Base-by-base conservation (phyloP, 2,329 filamentous ascomycete species). In the Monosporascus sp. region DNA sequence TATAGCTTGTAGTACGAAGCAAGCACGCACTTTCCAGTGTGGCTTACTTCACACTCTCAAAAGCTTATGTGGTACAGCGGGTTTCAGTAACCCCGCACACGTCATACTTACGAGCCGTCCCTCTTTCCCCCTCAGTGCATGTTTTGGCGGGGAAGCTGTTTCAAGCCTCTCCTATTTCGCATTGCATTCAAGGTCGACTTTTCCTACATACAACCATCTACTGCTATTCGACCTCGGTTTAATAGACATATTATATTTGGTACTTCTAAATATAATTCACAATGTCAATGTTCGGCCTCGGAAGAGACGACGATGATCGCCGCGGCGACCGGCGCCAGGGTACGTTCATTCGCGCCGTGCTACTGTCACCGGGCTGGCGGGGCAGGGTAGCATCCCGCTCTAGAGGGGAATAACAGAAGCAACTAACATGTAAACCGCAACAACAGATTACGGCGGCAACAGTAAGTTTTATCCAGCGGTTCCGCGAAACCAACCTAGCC, bases 381-480 rank as follows among this genome's bases (percentile, higher is more conserved):
- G 27, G 27, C 27, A 14, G 27, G 27, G 27, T 31, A 31, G 14
- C 27, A 31, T 31, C 27, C 27, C 27, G 4, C 27, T 14, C 27
- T 31, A 9, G 27, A 31, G 9, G 9, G 27, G 9, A 31, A 31
- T 31, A 31, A 31, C 24, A 31, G 27, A 31, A 31, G 27, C 27
- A 9, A 31, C 56, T 59, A 51, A 56, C 53, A 39, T 37, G 24
- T 17, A 31, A 46, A 57, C 54, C 57, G 57, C 57, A 15, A 49
- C 49, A 38, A 24, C 25, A 63, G 60, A 63, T 48, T 52, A 55
- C 37, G 60, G 61, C 51, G 63, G 63, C 48, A 66, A 67, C 53
- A 58, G 65, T 66, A 60, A 57, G 60, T 7, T 24, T 48, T 51
- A 47, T 31, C 35, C 43, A 52, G 22, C 46, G 18, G 52, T 50